Evolutionary conservation across 2,329 filamentous ascomycete genomes (phyloP).

Genomic region (Sporothrix luriei): DNA sequence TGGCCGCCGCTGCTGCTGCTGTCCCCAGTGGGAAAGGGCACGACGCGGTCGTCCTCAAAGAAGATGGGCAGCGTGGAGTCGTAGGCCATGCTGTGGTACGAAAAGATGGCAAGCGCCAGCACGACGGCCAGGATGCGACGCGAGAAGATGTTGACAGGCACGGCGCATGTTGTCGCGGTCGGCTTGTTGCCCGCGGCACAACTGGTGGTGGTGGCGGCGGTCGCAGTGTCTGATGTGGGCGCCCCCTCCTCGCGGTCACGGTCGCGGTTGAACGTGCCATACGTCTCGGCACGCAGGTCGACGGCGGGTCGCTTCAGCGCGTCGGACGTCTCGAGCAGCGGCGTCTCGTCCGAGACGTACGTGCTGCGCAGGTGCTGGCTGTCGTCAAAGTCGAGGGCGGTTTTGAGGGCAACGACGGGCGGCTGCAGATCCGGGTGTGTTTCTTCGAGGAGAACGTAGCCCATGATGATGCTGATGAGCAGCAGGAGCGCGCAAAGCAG

Average conservation of each 20-base stretch:
- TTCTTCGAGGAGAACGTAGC: constrained; percentile 81
- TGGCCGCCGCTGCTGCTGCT: constrained; percentile 33
- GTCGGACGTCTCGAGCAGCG: constrained; percentile 73
- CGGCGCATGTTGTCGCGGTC: constrained; percentile 37
- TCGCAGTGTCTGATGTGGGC: background rate
- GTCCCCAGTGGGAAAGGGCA: constrained; percentile 41
- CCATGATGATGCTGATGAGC: constrained; percentile 74
- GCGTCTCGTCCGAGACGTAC: constrained; percentile 67
- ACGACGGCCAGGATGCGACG: constrained; percentile 73
- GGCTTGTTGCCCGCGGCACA: background rate
- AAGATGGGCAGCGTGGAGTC: constrained; percentile 92
- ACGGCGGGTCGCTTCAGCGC: constrained; percentile 72
- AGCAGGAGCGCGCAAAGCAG: constrained; percentile 78
- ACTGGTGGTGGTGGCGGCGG: constrained; percentile 13
- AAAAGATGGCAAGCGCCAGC: constrained; percentile 83
- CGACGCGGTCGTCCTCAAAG: constrained; percentile 71
- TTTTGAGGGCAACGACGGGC: background rate
- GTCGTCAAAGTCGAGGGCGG: constrained; percentile 1
- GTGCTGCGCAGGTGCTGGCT: constrained; percentile 52
- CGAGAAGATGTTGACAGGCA: constrained; percentile 50
- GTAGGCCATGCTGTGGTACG: constrained; percentile 93
- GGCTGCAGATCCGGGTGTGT: constrained; percentile 83
- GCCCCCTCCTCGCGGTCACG: constrained; percentile 14
- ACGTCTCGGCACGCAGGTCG: constrained; percentile 75
- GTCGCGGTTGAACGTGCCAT: constrained; percentile 64